phyloP scores from a whole-genome alignment of 2,329 filamentous ascomycete genomes.

The Microdochium trichocladiopsis region DNA sequence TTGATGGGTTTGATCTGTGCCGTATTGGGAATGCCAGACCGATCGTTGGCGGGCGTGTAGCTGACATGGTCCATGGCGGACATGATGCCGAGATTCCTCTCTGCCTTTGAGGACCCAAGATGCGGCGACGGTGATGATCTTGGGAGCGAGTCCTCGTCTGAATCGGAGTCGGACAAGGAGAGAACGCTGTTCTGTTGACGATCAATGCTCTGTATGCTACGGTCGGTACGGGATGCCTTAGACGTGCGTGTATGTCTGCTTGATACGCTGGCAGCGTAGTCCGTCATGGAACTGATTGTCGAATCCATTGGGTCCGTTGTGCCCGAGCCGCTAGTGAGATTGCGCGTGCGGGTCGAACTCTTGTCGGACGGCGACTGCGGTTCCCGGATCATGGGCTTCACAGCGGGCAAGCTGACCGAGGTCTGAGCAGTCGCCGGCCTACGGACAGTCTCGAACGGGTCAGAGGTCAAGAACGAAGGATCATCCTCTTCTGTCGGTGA shows the following conservation, averaged over 20 bases:
- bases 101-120: constrained; percentile 6
- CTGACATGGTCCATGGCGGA: background rate
- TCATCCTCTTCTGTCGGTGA: constrained; percentile 9
- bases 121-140: constrained; percentile 24
- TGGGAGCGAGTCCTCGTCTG: constrained; percentile 31
- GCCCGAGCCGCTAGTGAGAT: background rate
- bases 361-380: background rate
- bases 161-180: constrained; percentile 48
- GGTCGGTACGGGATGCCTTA: constrained; percentile 41
- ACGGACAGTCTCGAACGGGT: background rate
- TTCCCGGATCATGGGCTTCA: background rate
- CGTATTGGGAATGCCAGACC: background rate
- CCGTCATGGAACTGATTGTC: constrained; percentile 13
- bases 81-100: constrained; percentile 3
- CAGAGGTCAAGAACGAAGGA: background rate
- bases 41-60: background rate
- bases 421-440: background rate
- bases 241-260: constrained; percentile 49
- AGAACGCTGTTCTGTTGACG: constrained; percentile 48
- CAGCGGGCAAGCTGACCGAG: background rate
- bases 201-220: constrained; percentile 42
- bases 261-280: constrained; percentile 44
- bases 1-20: background rate
- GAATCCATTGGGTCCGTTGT: background rate
- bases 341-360: background rate